Evolutionary conservation across 2,329 filamentous ascomycete species (phyloP), one percentile per base, ranked within the genome.

Genomic region (Coccinonectria pachysandricola): DNA sequence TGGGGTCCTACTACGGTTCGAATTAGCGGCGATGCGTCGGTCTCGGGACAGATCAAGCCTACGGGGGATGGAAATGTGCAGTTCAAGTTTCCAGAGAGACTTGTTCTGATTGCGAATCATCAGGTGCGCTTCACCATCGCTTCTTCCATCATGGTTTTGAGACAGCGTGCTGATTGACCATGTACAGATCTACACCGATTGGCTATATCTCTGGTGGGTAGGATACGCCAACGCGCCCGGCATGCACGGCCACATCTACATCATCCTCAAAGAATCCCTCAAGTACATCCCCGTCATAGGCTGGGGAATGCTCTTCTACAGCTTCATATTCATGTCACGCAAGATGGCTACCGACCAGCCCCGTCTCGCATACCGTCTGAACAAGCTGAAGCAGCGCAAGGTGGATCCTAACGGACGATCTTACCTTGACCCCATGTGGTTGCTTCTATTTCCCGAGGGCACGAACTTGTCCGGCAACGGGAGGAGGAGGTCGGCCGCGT

Each of bases 181-280:
- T 10, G 9, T 14, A 13, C 39, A 70, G 70, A 76, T 92, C 27
- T 92, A 93, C 50, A 88, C 84, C 7, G 84, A 93, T 56, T 93
- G 84, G 85, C 57, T 92, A 7, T 93, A 93, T 50, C 69, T 93
- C 6, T 93, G 85, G 85, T 93, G 85, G 85, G 77, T 85, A 14
- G 82, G 77, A n/a, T 93, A 93, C 46, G 84, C 81, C 14, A 78
- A 77, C 46, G 53, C 44, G 2, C 81, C 80, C 31, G 68, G 70
- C 27, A 84, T 85, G 72, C 81, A 91, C 45, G 85, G 86, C 8
- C 79, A 85, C 48, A 68, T 93, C 45, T 92, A 85, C 60, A 93
- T 93, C 50, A 88, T 93, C 45, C 62, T 92, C 27, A 93, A 93
- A 48, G 82, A 93, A 50, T 87, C 82, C 2, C 62, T 93, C 35